A percentile compares a stretch with the other conserved stretches of the same genome.
Evolutionary conservation across 148 eudicot species (phyloP).

Genomic region (Rhododendron mucronatum): DNA sequence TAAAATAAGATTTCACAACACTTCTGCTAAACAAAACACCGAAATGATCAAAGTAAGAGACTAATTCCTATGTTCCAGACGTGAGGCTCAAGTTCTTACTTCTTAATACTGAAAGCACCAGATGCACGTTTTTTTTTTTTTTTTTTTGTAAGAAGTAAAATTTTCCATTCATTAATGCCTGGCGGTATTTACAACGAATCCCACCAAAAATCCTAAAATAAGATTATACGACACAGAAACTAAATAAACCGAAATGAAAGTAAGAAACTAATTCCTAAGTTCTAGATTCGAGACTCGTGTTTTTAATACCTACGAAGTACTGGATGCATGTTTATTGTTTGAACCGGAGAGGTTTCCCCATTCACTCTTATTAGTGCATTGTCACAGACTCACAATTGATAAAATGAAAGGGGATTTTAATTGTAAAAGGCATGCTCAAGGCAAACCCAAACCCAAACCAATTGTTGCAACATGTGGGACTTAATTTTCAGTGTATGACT

Average conservation of each 20-base stretch:
- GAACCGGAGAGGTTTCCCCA: neutral
- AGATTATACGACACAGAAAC: neutral
- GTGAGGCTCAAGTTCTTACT: too few species aligned
- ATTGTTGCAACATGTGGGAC: neutral
- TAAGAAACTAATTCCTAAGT: neutral
- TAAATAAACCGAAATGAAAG: neutral
- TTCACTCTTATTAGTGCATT: neutral
- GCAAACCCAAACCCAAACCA: neutral
- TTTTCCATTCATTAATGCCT: neutral
- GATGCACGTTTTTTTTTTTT: neutral
- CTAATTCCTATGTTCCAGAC: too few species aligned
- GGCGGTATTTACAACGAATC: neutral
- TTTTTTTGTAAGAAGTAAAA: neutral
- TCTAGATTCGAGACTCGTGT: neutral
- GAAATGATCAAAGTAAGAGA: neutral
- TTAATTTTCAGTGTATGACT: neutral
- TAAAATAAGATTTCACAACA: neutral
- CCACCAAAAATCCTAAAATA: neutral
- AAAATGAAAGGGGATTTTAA: neutral
- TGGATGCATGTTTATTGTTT: neutral
- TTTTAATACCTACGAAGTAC: neutral
- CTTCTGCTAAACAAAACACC: neutral
- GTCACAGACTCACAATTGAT: neutral
- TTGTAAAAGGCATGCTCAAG: neutral
- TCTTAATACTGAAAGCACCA: neutral